These are phyloP conservation scores for Wickerhamomyces strasburgensis DNA, from an alignment of 805 yeast species.

Conservation along the genomic window DNA sequence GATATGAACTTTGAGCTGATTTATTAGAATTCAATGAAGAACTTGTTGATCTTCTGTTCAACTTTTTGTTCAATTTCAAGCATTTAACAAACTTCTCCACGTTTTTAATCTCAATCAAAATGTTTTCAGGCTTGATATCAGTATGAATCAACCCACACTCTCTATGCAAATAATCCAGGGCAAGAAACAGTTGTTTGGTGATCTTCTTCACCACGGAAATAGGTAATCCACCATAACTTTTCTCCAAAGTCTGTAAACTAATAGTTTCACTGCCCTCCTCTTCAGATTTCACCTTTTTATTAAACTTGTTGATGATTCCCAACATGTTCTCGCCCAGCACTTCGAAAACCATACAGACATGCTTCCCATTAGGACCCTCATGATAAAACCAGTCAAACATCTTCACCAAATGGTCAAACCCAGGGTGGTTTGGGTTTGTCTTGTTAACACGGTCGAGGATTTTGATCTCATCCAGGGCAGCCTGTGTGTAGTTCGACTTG, in stretches of 20 bases:
- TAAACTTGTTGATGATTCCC: slow-evolving; percentile 42
- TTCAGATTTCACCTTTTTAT: slow-evolving; percentile 1
- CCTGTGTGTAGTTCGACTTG: slow-evolving; percentile 47
- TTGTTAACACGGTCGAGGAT: slow-evolving; percentile 35
- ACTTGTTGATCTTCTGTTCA: slow-evolving; percentile 20
- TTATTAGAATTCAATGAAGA: slow-evolving; percentile 1
- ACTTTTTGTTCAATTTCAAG: slow-evolving; percentile 3
- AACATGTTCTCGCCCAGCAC: slow-evolving; percentile 57
- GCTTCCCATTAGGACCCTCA: slow-evolving; percentile 58
- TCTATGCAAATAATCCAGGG: slow-evolving; percentile 54
- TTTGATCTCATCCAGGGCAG: slow-evolving; percentile 60
- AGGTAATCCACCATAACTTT: slow-evolving; percentile 50
- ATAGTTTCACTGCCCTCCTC: slow-evolving; percentile 2
- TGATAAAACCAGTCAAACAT: slow-evolving; percentile 52
- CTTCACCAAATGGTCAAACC: slow-evolving; percentile 47
- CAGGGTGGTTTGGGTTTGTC: slow-evolving; percentile 38
- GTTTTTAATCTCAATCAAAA: slow-evolving; percentile 48
- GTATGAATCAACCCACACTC: slow-evolving; percentile 68
- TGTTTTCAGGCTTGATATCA: slow-evolving; percentile 73
- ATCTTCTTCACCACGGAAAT: slow-evolving; percentile 49
- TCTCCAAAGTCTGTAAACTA: slow-evolving; percentile 24
- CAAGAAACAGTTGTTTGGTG: slow-evolving; percentile 48
- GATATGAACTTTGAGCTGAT: slow-evolving; percentile 1
- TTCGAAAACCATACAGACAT: slow-evolving; percentile 64
- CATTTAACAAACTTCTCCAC: slow-evolving; percentile 43